Evolutionary conservation across 2,329 filamentous ascomycete genomes (phyloP), one percentile per base, ranked within the genome.

Genomic region (Cytospora mali): DNA sequence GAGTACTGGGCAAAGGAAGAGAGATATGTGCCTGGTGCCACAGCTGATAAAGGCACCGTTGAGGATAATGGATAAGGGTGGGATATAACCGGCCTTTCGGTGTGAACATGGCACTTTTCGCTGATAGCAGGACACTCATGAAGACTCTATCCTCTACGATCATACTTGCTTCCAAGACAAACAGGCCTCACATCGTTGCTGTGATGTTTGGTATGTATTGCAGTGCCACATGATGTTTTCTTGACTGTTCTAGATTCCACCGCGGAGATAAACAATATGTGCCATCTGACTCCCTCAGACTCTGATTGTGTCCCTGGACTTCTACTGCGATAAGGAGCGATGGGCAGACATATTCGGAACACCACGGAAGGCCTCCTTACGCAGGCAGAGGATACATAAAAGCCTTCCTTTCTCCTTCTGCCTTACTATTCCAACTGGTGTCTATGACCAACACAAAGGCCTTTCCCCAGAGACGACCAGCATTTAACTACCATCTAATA

Each of bases 271-370:
- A 13, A 46, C 29, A n/a, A 7, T 7, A 29, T 31, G 48, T 21
- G n/a, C 52, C 16, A 42, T 31, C 11, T 59, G 49, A 59, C 57
- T 53, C 49, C 35, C 1, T 42, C 11, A 4, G n/a, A 59, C 6
- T 53, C 57, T 42, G 10, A 31, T 23, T 23, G n/a, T 48, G 14
- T n/a, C 10, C 14, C 49, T 23, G 39, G n/a, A 28, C 27, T n/a
- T 50, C 25, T 14, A 27, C 4, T 6, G 13, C 5, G 49, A 46
- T 49, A 31, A 27, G 13, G 14, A 11, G 27, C 6, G 10, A 21
- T 18, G n/a, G 2, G 23, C 13, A 21, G 6, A 4, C 52, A 16
- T 16, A 51, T 11, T 9, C 11, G 27, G 27, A 51, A 28, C 9
- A 29, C 14, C 14, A 51, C 23, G n/a, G 49, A 51, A 51, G 27